Evolutionary conservation across 768 basidiomycete genomes (phyloP), one percentile per base, ranked within the genome.

Genomic region (Leccinum rimulosum): DNA sequence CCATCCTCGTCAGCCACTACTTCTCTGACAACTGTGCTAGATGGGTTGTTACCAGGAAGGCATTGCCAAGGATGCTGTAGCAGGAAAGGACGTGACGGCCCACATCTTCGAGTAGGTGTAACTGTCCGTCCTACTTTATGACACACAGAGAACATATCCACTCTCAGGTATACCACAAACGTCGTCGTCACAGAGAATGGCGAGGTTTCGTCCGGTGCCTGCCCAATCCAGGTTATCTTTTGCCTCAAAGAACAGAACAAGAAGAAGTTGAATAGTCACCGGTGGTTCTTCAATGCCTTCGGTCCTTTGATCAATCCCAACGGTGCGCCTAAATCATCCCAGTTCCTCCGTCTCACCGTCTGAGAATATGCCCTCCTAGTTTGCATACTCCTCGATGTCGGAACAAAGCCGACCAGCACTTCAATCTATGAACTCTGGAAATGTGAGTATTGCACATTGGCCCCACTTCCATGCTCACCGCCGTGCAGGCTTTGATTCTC

Each of bases 401-500:
- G 95, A 35, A 98, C 95, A 33, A 95, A 95, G 71, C 95, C 95
- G 2, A 95, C 93, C 11, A 85, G 91, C 22, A 96, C 93, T 28
- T 93, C 92, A 6, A 93, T 98, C 62, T 98, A 98, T 70, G 91
- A 97, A 63, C 85, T 98, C 31, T 98, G 95, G 95, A 97, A 97
- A 82, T 92, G 91, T 74, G 28, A 61, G 76, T 61, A 6, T 6
- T 51, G 2, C 6, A 19, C 8, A n/a, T 25, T 22, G 27, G 4
- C 6, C 19, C 52, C 10, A 12, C 25, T 15, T 55, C 10, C 30
- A 49, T 14, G 27, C 52, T 66, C 15, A 69, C 52, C 49, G 11
- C 31, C 47, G n/a, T 49, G 15, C 50, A 76, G 79, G 80, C 68
- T 94, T 94, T 65, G 92, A 94, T 76, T 86, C 85, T 66, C 88